Conservation (phyloP, 768 basidiomycete species). For the Boletus rubropictus region DNA sequence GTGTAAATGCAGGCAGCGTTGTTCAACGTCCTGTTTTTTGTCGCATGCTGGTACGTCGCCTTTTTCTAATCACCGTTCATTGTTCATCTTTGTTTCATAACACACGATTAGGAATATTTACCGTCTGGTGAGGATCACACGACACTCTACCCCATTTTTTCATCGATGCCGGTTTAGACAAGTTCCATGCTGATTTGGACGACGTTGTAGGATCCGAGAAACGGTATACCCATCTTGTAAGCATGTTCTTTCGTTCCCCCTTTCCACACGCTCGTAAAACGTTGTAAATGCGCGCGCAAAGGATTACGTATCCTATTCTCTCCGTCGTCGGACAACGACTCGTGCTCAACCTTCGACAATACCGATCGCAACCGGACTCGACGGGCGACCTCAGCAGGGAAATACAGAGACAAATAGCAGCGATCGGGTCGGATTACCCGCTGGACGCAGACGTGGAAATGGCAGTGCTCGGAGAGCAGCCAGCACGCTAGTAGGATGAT, state of each 20-base stretch:
- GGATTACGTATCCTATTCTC: constrained; percentile 9
- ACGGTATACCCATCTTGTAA: constrained; percentile 8
- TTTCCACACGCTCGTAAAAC: background rate
- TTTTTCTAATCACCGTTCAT: background rate
- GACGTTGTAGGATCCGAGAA: constrained; percentile 14
- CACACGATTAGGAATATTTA: constrained; percentile 6
- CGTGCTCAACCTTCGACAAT: constrained; percentile 17
- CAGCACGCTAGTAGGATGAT: too few relatives aligned
- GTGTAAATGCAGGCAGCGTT: constrained; percentile 1
- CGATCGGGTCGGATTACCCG: background rate
- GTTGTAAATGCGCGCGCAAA: background rate
- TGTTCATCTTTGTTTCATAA: background rate
- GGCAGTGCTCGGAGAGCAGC: background rate
- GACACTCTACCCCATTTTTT: too few relatives aligned
- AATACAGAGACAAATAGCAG: constrained; percentile 10
- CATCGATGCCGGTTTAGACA: background rate
- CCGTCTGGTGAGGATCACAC: constrained; percentile 3
- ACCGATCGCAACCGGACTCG: background rate
- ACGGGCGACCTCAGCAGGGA: constrained; percentile 12
- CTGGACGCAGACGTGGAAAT: background rate
- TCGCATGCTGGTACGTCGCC: constrained; percentile 15
- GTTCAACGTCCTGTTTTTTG: constrained; percentile 4
- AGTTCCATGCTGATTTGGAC: background rate
- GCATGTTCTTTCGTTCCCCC: background rate
- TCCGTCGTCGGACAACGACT: constrained; percentile 21